phyloP scores from a whole-genome alignment of 768 basidiomycete species.

The Tricholoma sp. region DNA sequence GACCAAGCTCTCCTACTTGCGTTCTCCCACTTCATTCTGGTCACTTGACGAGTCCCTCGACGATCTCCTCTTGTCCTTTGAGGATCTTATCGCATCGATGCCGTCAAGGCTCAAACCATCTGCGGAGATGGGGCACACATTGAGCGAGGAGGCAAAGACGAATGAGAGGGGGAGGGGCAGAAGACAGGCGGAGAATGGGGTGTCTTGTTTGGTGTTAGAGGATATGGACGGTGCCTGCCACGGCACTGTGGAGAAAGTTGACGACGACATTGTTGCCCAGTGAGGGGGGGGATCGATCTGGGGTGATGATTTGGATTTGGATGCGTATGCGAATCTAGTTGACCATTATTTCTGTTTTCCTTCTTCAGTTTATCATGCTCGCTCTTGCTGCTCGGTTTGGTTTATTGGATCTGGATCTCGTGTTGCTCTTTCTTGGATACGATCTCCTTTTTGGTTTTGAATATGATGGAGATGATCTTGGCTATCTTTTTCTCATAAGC shows the following conservation, averaged over 20 bases:
- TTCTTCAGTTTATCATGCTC: background rate
- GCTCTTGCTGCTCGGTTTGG: background rate
- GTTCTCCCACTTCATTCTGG: background rate
- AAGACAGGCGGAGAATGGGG: background rate
- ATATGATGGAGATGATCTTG: background rate
- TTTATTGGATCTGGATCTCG: background rate
- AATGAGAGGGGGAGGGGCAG: background rate
- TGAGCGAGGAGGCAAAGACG: background rate
- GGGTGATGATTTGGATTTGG: constrained; percentile 8
- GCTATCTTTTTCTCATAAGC: background rate
- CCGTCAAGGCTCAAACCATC: constrained; percentile 6
- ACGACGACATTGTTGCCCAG: background rate
- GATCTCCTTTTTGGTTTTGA: background rate
- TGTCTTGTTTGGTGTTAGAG: background rate
- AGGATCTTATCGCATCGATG: constrained; percentile 13
- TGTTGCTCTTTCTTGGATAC: background rate
- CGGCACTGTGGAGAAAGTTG: background rate
- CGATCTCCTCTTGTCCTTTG: constrained; percentile 18
- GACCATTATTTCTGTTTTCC: background rate
- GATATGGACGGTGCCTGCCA: background rate
- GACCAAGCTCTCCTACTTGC: constrained; percentile 8
- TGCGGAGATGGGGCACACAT: background rate
- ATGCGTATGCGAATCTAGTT: constrained; percentile 5
- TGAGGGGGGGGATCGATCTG: constrained; percentile 2
- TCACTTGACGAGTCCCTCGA: constrained; percentile 14